Evolutionary conservation across 306 rosid genomes (phyloP).

Genomic region (Parietaria judaica): DNA sequence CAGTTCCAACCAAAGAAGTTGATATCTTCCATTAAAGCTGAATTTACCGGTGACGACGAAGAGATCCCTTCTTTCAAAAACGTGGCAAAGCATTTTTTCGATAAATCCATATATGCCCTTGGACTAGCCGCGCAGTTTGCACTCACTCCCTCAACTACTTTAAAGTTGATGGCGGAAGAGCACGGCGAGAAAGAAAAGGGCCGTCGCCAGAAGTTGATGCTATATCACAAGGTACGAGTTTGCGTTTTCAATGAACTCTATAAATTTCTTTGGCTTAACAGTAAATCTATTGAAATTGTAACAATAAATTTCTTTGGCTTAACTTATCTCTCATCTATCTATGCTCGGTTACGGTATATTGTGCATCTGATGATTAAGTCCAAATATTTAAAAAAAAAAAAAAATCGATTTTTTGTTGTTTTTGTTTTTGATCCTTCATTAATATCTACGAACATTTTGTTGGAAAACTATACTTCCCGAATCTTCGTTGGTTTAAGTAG

Average conservation of each 20-base stretch:
- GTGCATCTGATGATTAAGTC: too few species aligned
- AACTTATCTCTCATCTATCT: too few species aligned
- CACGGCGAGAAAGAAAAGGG: conserved; percentile 62
- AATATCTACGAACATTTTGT: not conserved
- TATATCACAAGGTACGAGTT: conserved; percentile 42
- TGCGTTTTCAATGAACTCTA: conserved; percentile 13
- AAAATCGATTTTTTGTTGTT: not conserved
- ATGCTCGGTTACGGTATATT: too few species aligned
- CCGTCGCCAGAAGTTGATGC: conserved; percentile 47
- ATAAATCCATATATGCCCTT: conserved; percentile 59
- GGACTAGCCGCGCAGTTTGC: conserved; percentile 59
- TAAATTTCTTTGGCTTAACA: too few species aligned
- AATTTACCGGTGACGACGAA: conserved; percentile 33
- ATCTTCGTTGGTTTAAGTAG: not conserved
- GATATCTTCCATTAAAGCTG: conserved; percentile 50
- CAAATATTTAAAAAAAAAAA: too few species aligned
- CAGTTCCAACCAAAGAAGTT: conserved; percentile 82
- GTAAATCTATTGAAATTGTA: too few species aligned
- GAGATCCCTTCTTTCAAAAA: conserved; percentile 56
- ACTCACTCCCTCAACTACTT: conserved; percentile 38
- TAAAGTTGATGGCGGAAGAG: conserved; percentile 48
- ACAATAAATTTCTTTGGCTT: too few species aligned
- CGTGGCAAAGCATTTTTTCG: conserved; percentile 57
- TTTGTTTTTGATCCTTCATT: not conserved
- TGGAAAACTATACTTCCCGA: not conserved